Base-by-base conservation (phyloP, 345 rosid genomes). In the Gossypium raimondii region DNA sequence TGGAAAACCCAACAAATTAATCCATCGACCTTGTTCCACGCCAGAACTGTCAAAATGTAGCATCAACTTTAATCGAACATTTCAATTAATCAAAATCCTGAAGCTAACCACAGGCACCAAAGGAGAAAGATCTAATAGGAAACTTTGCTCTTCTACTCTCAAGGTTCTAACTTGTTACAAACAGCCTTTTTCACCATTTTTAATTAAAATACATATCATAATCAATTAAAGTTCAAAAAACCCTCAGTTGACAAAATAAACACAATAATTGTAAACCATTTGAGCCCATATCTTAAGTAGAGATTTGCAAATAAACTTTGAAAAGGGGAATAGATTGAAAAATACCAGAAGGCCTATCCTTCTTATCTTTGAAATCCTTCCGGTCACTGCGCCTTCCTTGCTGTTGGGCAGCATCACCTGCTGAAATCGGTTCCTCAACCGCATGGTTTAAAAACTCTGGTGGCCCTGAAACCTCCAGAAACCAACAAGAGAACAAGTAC, bases 361-460 rank as follows among this genome's bases (percentile, higher is more conserved):
- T 89, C 86, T 88, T 88, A 69, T 87, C 85, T 76, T 80, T 86
- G 74, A 86, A 78, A 52, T 79, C 79, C 73, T 84, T 82, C 73
- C 83, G 87, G 12, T 84, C 84, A 52, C 87, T 78, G 29, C 84
- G 91, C 69, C 84, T 77, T 38, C 87, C 82, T 72, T 29, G 71
- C 25, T 70, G 84, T 65, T 71, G 81, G n/a, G 86, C 87, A 17
- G 74, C 79, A 67, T 87, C 90, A 76, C 77, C 88, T 16, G 76
- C 82, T 11, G 79, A 70, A 67, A 82, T 78, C 65, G 83, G 78
- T 67, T 81, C 85, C 77, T 88, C 93, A 6, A 88, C 87, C 0
- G 85, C 75, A 81, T 91, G 85, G 73, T 85, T 90, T 51, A 94
- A 93, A 85, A 94, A 92, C 82, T 86, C 87, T 0, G 98, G 98